A percentile compares a stretch with the other conserved stretches of the same genome.
Evolutionary conservation across 495 filamentous ascomycete genomes (phyloP).

Genomic region (Penicillium cosmopolitanum): DNA sequence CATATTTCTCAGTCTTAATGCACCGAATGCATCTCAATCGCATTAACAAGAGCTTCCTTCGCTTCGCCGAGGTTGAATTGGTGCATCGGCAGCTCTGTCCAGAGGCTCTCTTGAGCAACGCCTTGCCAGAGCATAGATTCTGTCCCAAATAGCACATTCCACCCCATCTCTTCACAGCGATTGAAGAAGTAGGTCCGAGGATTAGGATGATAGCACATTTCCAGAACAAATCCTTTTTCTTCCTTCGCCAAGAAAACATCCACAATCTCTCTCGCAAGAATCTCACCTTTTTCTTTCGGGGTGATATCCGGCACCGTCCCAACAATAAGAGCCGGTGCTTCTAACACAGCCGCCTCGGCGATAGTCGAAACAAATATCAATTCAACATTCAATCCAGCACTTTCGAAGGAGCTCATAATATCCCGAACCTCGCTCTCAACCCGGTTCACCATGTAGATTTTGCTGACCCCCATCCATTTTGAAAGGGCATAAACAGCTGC

Average conservation of each 20-base stretch:
- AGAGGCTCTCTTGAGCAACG: slow-evolving; percentile 6
- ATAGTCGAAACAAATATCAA: not conserved
- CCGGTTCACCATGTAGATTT: slow-evolving; percentile 65
- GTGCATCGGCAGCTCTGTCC: slow-evolving; percentile 7
- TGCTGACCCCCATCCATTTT: slow-evolving; percentile 54
- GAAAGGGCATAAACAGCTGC: slow-evolving; percentile 63
- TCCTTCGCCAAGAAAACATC: not conserved
- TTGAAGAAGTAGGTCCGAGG: slow-evolving; percentile 5
- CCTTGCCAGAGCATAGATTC: slow-evolving; percentile 14
- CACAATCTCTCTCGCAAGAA: slow-evolving; percentile 2
- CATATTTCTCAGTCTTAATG: not conserved
- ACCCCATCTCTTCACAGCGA: not conserved
- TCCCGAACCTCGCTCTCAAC: slow-evolving; percentile 55
- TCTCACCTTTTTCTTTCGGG: slow-evolving; percentile 5
- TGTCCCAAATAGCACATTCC: slow-evolving; percentile 5
- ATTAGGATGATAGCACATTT: slow-evolving; percentile 14
- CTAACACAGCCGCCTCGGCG: not conserved
- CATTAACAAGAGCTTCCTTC: not conserved
- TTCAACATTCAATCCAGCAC: slow-evolving; percentile 29
- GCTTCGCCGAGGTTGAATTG: slow-evolving; percentile 10
- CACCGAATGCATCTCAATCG: not conserved
- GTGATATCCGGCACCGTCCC: slow-evolving; percentile 11
- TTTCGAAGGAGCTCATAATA: slow-evolving; percentile 42
- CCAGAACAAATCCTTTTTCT: slow-evolving; percentile 8
- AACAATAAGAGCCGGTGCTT: slow-evolving; percentile 6